Conservation (phyloP, 306 rosid genomes). For the Amphicarpaea edgeworthii region DNA sequence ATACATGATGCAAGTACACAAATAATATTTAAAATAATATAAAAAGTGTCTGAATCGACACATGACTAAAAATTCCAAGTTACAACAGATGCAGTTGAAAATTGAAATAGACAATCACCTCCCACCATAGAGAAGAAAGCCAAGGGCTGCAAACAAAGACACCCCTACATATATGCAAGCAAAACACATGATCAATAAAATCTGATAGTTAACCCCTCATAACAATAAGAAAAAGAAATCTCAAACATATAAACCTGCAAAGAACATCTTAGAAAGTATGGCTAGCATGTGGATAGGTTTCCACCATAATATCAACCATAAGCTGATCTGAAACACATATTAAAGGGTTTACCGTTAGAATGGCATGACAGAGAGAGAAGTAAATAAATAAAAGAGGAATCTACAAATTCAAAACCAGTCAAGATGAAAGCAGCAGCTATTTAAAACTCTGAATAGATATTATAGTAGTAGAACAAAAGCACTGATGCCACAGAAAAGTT, state of each 20-base stretch:
- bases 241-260: conserved; percentile 69
- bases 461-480: background rate
- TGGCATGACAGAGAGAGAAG: conserved; percentile 6
- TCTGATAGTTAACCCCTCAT: background rate
- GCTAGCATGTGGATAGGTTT: conserved; percentile 67
- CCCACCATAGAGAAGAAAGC: conserved; percentile 98
- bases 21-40: conserved; percentile 1
- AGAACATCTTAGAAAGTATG: conserved; percentile 84
- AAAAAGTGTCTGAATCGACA: background rate
- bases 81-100: conserved; percentile 34
- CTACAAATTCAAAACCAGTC: conserved; percentile 42
- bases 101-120: conserved; percentile 63
- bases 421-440: conserved; percentile 36
- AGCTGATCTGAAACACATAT: conserved; percentile 64
- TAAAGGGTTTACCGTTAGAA: conserved; percentile 8
- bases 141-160: conserved; percentile 95
- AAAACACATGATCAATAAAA: conserved; percentile 32
- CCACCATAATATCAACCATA: conserved; percentile 96
- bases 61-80: conserved; percentile 17
- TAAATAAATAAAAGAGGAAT: conserved; percentile 18
- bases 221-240: background rate
- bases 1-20: conserved; percentile 18
- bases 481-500: conserved; percentile 3
- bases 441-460: conserved; percentile 31
- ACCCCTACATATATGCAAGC: conserved; percentile 63